Base-by-base conservation (phyloP, 1,139 yeast species). In the Yamadazyma epiphylla region DNA sequence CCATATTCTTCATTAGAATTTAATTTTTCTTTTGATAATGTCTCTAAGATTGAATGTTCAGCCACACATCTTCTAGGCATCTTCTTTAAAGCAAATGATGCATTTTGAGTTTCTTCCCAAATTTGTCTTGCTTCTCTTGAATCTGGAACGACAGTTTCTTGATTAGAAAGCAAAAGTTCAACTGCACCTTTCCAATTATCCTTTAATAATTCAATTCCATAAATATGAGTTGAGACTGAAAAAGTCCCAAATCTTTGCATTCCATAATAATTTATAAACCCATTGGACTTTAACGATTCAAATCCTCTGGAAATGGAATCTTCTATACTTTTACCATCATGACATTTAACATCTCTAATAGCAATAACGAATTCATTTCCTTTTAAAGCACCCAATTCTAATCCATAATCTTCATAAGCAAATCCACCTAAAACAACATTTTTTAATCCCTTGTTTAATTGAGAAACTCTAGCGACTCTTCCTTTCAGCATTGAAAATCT, bases 241-340 rank as follows among this genome's bases (percentile, higher is more conserved):
- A 88, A 91, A 0, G 98, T 88, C 19, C 99, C 99, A 54, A 91
- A 91, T 51, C 99, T 67, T 64, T 91, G 99, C 94, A 91, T 82
- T 13, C 99, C 99, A 51, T 74, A 91, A 55, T 94, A 91, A 55
- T 91, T 91, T 43, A 91, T 82, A 45, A 86, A 91, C 0, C 99
- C 99, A 19, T 71, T 67, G 2, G 65, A 66, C 32, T 65, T 63
- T 33, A 91, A 64, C 0, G 88, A 74, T 4, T 64, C 51, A 42
- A 88, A 68, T 19, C 91, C 74, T 10, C 46, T 53, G 10, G 60
- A 55, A 13, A 86, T 63, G 4, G 69, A 61, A 8, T 61, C 56
- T 27, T 67, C 71, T 11, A 73, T 36, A 6, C 57, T 55, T 4
- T 38, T 46, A 10, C 62, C 54, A 19, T 53, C 52, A 10, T 52